Evolutionary conservation across 768 basidiomycete species (phyloP).

Genomic region (Amanita fuliginea): DNA sequence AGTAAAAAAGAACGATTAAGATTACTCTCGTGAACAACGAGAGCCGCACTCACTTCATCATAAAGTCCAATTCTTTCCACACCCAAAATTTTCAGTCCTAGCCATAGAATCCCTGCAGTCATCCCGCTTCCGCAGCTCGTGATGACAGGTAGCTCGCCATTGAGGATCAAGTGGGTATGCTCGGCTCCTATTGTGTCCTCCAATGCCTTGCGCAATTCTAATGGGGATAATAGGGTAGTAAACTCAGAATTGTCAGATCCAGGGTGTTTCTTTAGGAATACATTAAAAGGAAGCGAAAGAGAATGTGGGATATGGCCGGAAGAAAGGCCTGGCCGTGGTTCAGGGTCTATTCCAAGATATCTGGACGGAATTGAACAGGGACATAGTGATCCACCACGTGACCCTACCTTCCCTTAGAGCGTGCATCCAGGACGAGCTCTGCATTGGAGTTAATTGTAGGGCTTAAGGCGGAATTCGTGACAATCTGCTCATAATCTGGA

Average conservation of each 20-base stretch:
- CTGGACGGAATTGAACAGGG: constrained; percentile 26
- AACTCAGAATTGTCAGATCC: constrained; percentile 35
- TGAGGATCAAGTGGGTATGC: constrained; percentile 41
- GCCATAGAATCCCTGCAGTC: constrained; percentile 94
- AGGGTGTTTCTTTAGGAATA: constrained; percentile 44
- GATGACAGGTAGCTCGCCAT: constrained; percentile 50
- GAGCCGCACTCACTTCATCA: constrained; percentile 67
- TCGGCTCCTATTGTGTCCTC: constrained; percentile 51
- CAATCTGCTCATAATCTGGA: constrained; percentile 73
- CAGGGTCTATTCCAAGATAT: constrained; percentile 71
- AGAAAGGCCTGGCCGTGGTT: constrained; percentile 79
- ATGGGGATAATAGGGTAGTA: constrained; percentile 45
- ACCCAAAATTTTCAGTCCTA: constrained; percentile 72
- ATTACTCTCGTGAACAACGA: constrained; percentile 7
- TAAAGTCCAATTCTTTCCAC: constrained; percentile 63
- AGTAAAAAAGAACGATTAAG: neutral
- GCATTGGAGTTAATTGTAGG: constrained; percentile 30
- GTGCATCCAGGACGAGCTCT: constrained; percentile 81
- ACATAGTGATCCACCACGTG: neutral
- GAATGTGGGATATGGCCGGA: constrained; percentile 92
- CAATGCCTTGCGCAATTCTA: constrained; percentile 50
- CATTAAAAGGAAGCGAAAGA: constrained; percentile 71
- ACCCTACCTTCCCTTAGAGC: constrained; percentile 66
- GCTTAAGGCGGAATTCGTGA: constrained; percentile 49
- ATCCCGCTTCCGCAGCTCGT: constrained; percentile 93